phyloP scores from a whole-genome alignment of 441 rosid species.

The Adansonia madagascariensis region DNA sequence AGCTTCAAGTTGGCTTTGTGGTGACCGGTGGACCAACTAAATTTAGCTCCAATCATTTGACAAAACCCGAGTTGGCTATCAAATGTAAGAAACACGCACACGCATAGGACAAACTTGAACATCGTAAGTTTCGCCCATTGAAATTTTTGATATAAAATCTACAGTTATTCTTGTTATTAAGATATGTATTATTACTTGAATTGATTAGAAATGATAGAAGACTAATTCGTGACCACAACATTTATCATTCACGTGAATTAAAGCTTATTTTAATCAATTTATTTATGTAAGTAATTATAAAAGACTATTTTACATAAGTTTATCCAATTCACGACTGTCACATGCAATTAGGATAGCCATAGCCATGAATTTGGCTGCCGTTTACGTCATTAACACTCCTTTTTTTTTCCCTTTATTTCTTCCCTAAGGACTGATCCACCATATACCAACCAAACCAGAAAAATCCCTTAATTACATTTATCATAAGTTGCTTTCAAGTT shows the following conservation, averaged over 20 bases:
- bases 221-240: neutral
- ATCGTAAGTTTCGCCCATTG: neutral
- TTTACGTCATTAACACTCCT: neutral
- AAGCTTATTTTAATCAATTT: neutral
- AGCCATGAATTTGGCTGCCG: conserved; percentile 10
- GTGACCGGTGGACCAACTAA: neutral
- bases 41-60: neutral
- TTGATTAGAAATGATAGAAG: neutral
- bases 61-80: neutral
- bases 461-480: neutral
- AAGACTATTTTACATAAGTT: neutral
- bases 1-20: neutral
- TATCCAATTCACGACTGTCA: neutral
- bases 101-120: neutral
- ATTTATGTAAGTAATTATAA: neutral
- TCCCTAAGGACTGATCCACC: neutral
- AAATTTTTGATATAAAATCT: too few species aligned
- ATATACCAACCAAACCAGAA: neutral
- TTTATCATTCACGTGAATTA: neutral
- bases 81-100: neutral
- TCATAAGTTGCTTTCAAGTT: neutral
- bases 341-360: conserved; percentile 14
- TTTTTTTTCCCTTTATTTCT: neutral
- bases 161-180: too few species aligned
- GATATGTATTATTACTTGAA: neutral